Evolutionary conservation across 2,329 filamentous ascomycete species (phyloP), one percentile per base, ranked within the genome.

Genomic region (Hymenoscyphus repandus): DNA sequence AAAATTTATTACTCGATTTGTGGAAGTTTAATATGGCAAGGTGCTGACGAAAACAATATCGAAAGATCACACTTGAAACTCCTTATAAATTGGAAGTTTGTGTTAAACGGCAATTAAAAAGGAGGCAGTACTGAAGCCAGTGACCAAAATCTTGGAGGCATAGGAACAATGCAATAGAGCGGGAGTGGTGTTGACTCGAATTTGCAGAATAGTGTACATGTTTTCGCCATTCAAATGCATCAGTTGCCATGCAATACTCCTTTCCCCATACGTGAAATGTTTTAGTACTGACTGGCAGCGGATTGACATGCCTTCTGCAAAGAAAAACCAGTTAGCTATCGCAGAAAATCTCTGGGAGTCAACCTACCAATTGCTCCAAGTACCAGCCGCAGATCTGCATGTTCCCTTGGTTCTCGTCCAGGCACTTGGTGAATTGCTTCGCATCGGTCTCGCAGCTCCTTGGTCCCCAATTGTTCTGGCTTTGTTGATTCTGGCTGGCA

Each of bases 331-430:
- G 50, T 70, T 65, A 71, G 64, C 53, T 59, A 36, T 47, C n/a
- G 12, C 47, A 27, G 3, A 9, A 9, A n/a, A 6, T 2, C n/a
- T 2, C 2, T 32, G 30, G 9, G 31, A n/a, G 17, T 32, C 9
- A 12, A 15, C 69, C 48, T 70, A 75, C 72, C 72, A 99, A 78
- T 80, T 99, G 92, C 71, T 99, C 93, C 64, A 99, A 75, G 72
- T 99, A 99, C 91, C 92, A 99, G 61, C 88, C 87, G 76, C 93
- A 99, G 68, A 96, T 95, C 68, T 86, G 85, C 86, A 99, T 83
- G 74, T 93, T 90, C 62, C 93, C 93, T 68, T 83, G 76, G 72
- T 99, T 87, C 67, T 97, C 88, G 71, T 97, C 91, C 85, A 99
- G 86, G 79, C 93, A 99, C 75, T 85, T 86, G 65, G 90, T 91